These are phyloP conservation scores for Russula vinacea DNA, from an alignment of 768 basidiomycete species.

Conservation along the genomic window DNA sequence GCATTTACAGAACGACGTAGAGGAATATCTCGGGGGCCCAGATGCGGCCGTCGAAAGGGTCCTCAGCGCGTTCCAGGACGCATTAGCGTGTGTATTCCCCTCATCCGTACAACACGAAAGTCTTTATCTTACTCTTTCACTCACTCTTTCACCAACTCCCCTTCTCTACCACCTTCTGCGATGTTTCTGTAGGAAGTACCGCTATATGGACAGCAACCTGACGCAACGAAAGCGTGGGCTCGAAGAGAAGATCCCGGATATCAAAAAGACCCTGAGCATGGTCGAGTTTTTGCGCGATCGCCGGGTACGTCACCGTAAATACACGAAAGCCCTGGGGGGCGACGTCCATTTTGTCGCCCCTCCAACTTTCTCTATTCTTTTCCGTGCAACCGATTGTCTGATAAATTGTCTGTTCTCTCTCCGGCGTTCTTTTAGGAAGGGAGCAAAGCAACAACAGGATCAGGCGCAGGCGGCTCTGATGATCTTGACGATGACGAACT, in stretches of 20 bases:
- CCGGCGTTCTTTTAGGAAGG: constrained; percentile 48
- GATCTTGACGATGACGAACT: constrained; percentile 32
- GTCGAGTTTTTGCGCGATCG: constrained; percentile 75
- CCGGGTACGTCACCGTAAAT: constrained; percentile 46
- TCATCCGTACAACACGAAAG: neutral
- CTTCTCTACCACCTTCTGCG: too few relatives aligned
- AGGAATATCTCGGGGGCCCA: constrained; percentile 76
- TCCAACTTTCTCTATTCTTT: neutral
- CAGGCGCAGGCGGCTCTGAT: constrained; percentile 2
- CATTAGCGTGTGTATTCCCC: constrained; percentile 73
- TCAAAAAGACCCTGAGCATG: constrained; percentile 87
- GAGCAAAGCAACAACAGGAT: constrained; percentile 45
- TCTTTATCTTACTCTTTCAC: neutral
- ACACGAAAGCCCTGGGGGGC: neutral
- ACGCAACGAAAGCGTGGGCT: constrained; percentile 72
- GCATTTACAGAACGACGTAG: constrained; percentile 69
- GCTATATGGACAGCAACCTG: constrained; percentile 92
- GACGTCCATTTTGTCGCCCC: constrained; percentile 17
- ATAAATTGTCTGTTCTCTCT: neutral
- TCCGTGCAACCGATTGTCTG: neutral
- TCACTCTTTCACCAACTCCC: too few relatives aligned
- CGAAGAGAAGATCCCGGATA: constrained; percentile 95
- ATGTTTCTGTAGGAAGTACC: constrained; percentile 74
- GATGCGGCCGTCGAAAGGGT: constrained; percentile 75
- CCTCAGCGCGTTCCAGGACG: constrained; percentile 83